phyloP scores from a whole-genome alignment of 164 flowering plant species.

The Berberis vulgaris region DNA sequence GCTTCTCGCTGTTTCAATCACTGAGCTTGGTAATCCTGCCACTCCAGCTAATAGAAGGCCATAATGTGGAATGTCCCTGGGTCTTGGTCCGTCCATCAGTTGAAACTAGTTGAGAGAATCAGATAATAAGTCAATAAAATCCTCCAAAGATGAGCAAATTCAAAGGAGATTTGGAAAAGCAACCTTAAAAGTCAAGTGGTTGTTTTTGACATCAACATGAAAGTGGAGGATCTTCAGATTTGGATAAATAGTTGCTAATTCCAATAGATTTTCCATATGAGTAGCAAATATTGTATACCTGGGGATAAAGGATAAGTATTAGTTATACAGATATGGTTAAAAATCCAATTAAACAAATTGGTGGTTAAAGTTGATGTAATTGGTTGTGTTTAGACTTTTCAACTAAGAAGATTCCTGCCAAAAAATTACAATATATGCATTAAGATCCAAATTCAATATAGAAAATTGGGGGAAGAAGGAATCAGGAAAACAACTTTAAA shows the following conservation, averaged over 20 bases:
- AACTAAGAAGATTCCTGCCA: no score
- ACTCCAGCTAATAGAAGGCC: constrained; percentile 89
- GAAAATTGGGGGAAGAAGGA: no score
- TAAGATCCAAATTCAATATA: no score
- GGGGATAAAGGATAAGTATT: constrained; percentile 8
- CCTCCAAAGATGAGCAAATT: not conserved
- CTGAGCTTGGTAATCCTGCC: constrained; percentile 83
- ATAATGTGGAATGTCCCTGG: constrained; percentile 57
- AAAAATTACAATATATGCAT: no score
- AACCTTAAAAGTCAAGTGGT: constrained; percentile 90
- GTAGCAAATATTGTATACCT: constrained; percentile 95
- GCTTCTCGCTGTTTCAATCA: constrained; percentile 59
- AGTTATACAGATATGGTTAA: not conserved
- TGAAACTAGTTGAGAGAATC: constrained; percentile 44
- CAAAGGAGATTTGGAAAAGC: not conserved
- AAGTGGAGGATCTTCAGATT: constrained; percentile 91
- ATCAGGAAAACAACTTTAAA: no score
- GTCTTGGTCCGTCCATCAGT: constrained; percentile 71
- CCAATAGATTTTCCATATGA: constrained; percentile 89
- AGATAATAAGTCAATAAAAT: not conserved
- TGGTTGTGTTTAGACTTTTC: no score
- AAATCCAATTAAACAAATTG: no score
- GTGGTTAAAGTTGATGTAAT: no score
- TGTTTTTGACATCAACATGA: constrained; percentile 62
- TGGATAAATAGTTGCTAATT: constrained; percentile 77